Evolutionary conservation across 139 green algal species (phyloP).

Genomic region (Closterium sp.): DNA sequence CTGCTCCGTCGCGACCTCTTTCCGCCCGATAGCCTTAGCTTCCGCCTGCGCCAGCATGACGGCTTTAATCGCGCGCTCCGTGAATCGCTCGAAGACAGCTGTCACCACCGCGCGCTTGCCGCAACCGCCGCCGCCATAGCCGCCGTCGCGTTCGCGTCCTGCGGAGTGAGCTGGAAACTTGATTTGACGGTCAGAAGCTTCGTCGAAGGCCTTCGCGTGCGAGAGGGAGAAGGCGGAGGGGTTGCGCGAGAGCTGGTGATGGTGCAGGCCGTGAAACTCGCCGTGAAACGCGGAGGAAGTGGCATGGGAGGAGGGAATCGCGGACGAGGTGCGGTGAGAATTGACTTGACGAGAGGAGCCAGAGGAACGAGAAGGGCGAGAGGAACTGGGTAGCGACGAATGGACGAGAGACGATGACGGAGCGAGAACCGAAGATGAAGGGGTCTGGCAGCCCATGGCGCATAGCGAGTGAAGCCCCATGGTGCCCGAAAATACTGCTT

Average conservation of each 20-base stretch:
- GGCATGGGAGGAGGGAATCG: background rate
- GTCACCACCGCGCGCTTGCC: background rate
- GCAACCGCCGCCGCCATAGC: background rate
- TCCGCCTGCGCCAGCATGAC: conserved; percentile 98
- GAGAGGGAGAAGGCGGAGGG: background rate
- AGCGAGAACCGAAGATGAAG: background rate
- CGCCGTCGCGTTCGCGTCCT: too few relatives aligned
- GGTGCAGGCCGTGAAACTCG: background rate
- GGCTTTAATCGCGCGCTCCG: conserved; percentile 84
- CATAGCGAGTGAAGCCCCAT: background rate
- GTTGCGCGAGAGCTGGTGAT: background rate
- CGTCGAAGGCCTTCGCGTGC: background rate
- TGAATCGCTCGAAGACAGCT: conserved; percentile 96
- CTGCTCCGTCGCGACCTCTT: conserved; percentile 71
- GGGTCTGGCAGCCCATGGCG: background rate
- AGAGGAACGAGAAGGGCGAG: background rate
- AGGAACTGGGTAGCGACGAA: background rate
- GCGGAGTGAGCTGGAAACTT: background rate
- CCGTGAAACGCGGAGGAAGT: background rate
- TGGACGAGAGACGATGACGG: background rate
- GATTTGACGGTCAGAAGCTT: background rate
- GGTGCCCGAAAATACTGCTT: background rate
- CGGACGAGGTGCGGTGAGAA: background rate
- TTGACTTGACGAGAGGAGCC: background rate
- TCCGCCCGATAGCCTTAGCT: conserved; percentile 54